Conservation (phyloP, 2,329 filamentous ascomycete genomes). For the Alternaria brassicae region DNA sequence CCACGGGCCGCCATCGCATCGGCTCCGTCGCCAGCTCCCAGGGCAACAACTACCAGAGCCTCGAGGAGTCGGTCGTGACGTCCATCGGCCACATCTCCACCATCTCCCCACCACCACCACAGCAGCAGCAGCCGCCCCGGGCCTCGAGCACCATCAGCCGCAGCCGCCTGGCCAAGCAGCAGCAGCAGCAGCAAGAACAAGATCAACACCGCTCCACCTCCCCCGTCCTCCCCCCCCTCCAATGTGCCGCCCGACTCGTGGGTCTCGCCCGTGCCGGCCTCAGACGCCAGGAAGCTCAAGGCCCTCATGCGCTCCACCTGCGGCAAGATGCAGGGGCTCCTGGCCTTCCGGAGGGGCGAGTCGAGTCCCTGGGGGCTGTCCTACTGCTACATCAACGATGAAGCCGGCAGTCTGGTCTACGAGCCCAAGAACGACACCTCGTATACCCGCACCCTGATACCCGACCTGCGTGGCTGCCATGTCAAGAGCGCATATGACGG, state of each 20-base stretch:
- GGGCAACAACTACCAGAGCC: slow-evolving; percentile 58
- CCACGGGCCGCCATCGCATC: slow-evolving; percentile 66
- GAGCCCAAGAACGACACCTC: slow-evolving; percentile 72
- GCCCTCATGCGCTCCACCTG: slow-evolving; percentile 78
- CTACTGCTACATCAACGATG: slow-evolving; percentile 80
- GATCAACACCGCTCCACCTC: slow-evolving; percentile 23
- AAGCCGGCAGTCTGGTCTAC: slow-evolving; percentile 76
- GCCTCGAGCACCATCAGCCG: slow-evolving; percentile 41
- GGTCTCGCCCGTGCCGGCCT: slow-evolving; percentile 58
- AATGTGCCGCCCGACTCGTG: slow-evolving; percentile 43
- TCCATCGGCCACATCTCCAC: slow-evolving; percentile 53
- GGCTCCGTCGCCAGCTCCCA: slow-evolving; percentile 72
- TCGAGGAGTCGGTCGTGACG: slow-evolving; percentile 51
- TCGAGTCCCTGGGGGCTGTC: slow-evolving; percentile 71
- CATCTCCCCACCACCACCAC: slow-evolving; percentile 44
- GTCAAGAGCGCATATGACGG: slow-evolving; percentile 62
- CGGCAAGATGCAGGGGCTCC: slow-evolving; percentile 79
- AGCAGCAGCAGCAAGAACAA: slow-evolving; percentile 19
- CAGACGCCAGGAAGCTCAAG: slow-evolving; percentile 74
- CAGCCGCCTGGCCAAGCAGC: slow-evolving; percentile 41
- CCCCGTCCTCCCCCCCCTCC: slow-evolving; percentile 31
- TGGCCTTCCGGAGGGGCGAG: slow-evolving; percentile 72
- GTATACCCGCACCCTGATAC: slow-evolving; percentile 68
- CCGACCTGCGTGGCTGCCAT: slow-evolving; percentile 76
- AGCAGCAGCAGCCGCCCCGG: slow-evolving; percentile 36